Percentiles rank a stretch among this genome's conserved stretches.
phyloP scores from a whole-genome alignment of 2,329 filamentous ascomycete species.

The Samsoniella hepiali region DNA sequence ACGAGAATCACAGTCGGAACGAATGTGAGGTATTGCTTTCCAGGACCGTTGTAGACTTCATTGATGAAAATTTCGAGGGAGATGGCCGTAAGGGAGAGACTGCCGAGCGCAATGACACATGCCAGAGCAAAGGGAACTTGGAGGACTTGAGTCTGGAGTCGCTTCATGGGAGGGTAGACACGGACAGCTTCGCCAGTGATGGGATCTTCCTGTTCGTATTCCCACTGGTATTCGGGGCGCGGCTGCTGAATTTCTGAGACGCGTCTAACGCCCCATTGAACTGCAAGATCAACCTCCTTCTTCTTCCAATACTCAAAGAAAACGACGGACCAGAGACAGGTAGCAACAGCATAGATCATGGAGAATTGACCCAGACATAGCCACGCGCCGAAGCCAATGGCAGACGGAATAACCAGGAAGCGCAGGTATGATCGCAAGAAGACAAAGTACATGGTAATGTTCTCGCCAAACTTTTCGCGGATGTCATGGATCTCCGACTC shows the following conservation, averaged over 20 bases:
- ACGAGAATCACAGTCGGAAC: conserved; percentile 87
- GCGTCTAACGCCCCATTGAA: conserved; percentile 84
- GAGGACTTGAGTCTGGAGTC: conserved; percentile 72
- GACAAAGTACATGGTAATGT: conserved; percentile 91
- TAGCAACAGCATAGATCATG: conserved; percentile 71
- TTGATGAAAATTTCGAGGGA: conserved; percentile 94
- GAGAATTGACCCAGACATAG: conserved; percentile 83
- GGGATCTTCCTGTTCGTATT: conserved; percentile 72
- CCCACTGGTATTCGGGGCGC: conserved; percentile 73
- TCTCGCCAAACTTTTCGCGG: conserved; percentile 73
- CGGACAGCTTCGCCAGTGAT: conserved; percentile 76
- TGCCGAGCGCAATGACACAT: conserved; percentile 69
- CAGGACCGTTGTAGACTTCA: conserved; percentile 85
- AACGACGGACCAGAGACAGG: conserved; percentile 79
- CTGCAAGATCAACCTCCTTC: conserved; percentile 79
- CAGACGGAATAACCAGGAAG: conserved; percentile 79
- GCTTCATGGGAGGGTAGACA: conserved; percentile 72
- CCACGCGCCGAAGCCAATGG: conserved; percentile 74
- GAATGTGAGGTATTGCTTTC: conserved; percentile 81
- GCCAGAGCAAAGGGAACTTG: conserved; percentile 81
- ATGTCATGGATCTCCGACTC: conserved; percentile 69
- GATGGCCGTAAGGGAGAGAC: conserved; percentile 82
- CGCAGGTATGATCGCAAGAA: conserved; percentile 89
- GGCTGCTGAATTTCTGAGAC: conserved; percentile 79
- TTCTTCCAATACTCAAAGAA: conserved; percentile 98